A percentile compares a stretch with the other conserved stretches of the same genome.
Conservation (phyloP, 225 moss, liverwort and hornwort genomes). For the Marchantia polymorpha region DNA sequence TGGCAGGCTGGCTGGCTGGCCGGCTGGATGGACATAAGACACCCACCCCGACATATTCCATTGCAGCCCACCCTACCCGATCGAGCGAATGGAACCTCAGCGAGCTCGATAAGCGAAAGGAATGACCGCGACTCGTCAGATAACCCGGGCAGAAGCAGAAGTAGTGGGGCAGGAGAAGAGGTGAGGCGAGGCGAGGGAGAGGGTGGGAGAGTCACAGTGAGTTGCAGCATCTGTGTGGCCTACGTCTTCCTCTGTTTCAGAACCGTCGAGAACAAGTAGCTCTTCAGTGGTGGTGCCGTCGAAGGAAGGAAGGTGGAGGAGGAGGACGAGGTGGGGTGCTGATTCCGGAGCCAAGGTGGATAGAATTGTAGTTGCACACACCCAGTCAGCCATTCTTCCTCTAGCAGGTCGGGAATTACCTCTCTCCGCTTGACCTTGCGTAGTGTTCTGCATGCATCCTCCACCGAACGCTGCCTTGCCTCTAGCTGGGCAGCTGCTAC, state of each 20-base stretch:
- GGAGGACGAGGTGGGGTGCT: neutral
- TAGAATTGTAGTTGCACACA: too few relatives aligned
- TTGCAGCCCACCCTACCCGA: too few relatives aligned
- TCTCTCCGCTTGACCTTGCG: neutral
- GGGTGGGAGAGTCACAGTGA: too few relatives aligned
- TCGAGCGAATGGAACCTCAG: too few relatives aligned
- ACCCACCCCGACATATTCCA: too few relatives aligned
- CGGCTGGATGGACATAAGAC: too few relatives aligned
- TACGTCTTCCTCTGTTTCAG: neutral
- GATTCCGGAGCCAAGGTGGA: too few relatives aligned
- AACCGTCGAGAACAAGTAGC: neutral
- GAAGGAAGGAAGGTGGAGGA: neutral
- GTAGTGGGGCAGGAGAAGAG: too few relatives aligned
- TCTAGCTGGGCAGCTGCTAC: constrained; percentile 4
- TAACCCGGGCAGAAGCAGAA: neutral
- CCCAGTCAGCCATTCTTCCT: neutral
- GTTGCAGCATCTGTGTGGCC: too few relatives aligned
- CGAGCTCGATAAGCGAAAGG: too few relatives aligned
- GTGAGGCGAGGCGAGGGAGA: neutral
- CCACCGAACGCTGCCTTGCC: constrained; percentile 8
- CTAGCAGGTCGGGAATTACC: neutral
- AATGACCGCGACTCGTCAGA: too few relatives aligned
- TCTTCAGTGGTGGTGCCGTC: neutral
- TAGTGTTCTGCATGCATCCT: constrained; percentile 1
- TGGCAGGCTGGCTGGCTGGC: too few relatives aligned